Conservation (phyloP, 805 yeast genomes). For the Candida nemodendra region DNA sequence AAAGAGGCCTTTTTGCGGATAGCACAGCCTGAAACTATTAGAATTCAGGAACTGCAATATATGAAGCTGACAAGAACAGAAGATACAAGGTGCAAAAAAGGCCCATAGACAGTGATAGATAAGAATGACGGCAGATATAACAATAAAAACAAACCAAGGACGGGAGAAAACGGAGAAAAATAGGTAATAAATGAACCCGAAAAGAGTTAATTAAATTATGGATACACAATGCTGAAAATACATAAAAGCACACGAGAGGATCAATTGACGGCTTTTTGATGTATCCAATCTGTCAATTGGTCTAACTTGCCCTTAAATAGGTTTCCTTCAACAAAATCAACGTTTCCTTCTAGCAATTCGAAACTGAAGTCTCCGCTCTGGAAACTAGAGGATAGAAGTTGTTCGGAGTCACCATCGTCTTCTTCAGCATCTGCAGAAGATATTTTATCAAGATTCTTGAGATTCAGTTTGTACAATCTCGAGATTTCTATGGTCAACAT, state of each 20-base stretch:
- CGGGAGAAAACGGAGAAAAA: too few species aligned
- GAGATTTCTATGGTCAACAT: conserved; percentile 65
- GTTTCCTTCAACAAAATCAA: conserved; percentile 73
- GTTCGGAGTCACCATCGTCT: conserved; percentile 19
- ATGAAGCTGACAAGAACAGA: too few species aligned
- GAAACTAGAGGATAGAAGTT: conserved; percentile 43
- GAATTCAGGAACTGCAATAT: too few species aligned
- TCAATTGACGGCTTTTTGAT: conserved; percentile 64
- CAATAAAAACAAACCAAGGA: too few species aligned
- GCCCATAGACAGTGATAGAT: too few species aligned
- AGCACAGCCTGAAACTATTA: too few species aligned
- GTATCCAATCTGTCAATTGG: conserved; percentile 77
- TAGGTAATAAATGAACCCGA: too few species aligned
- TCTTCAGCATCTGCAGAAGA: conserved; percentile 28
- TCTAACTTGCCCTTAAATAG: conserved; percentile 52
- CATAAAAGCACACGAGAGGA: background rate
- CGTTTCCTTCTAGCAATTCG: conserved; percentile 66
- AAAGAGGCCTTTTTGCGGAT: too few species aligned
- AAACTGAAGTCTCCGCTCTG: conserved; percentile 55
- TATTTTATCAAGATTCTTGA: conserved; percentile 45
- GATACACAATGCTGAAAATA: too few species aligned
- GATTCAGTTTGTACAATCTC: conserved; percentile 47
- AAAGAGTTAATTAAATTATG: too few species aligned
- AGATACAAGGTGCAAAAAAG: too few species aligned
- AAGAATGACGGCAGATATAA: too few species aligned